Conservation (phyloP, 163 green algal species). For the Chlamydomonas reinhardtii region DNA sequence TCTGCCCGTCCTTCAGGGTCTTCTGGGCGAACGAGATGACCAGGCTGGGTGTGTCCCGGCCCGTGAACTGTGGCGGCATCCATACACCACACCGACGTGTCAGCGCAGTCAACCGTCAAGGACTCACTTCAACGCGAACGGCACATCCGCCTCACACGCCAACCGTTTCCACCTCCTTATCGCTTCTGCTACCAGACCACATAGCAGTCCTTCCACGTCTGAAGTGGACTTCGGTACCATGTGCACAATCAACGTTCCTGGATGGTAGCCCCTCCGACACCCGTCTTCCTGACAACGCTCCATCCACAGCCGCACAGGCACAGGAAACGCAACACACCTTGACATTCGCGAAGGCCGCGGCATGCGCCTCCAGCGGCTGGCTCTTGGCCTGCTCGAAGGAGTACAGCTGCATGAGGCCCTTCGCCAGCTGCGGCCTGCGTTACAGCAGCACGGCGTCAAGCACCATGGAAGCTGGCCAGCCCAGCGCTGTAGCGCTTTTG, state of each 20-base stretch:
- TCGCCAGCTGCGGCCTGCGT: conserved; percentile 93
- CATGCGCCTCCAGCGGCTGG: conserved; percentile 98
- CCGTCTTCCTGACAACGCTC: too few relatives aligned
- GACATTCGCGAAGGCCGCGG: conserved; percentile 92
- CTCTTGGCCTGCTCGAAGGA: conserved; percentile 95
- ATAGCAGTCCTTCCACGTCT: too few relatives aligned
- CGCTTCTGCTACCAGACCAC: too few relatives aligned
- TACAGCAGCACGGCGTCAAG: neutral
- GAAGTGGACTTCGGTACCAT: too few relatives aligned
- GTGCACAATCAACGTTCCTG: too few relatives aligned
- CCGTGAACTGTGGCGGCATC: conserved; percentile 67
- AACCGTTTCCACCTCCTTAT: too few relatives aligned
- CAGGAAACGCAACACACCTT: conserved; percentile 61
- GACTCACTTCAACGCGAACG: too few relatives aligned
- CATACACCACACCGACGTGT: neutral
- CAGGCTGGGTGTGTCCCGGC: conserved; percentile 71
- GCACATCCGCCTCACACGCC: too few relatives aligned
- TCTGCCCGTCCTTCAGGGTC: conserved; percentile 86
- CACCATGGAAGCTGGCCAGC: neutral
- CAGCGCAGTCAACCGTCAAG: too few relatives aligned
- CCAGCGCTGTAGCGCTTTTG: too few relatives aligned
- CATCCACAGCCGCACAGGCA: too few relatives aligned
- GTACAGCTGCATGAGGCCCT: conserved; percentile 99
- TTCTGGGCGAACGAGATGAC: conserved; percentile 98
- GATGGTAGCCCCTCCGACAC: too few relatives aligned